A percentile compares a stretch with the other conserved stretches of the same genome.
phyloP scores from a whole-genome alignment of 2,329 filamentous ascomycete genomes.

The Fusarium agapanthi region DNA sequence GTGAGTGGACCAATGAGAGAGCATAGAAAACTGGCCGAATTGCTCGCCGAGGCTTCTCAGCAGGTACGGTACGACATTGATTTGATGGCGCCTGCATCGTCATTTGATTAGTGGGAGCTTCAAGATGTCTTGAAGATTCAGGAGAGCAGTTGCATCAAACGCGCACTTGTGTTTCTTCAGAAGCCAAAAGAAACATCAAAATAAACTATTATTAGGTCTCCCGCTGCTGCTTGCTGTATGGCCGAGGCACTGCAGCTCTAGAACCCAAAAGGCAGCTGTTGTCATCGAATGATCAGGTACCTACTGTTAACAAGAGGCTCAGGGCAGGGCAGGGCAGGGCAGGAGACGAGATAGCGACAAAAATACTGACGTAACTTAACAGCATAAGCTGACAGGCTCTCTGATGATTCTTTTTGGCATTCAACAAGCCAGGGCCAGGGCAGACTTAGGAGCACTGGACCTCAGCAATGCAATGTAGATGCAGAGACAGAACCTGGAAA shows the following conservation, averaged over 20 bases:
- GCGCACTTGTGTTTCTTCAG: not conserved
- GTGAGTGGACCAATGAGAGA: conserved; percentile 15
- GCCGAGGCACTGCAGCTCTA: conserved; percentile 8
- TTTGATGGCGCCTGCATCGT: conserved; percentile 17
- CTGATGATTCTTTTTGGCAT: not conserved
- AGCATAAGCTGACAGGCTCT: not conserved
- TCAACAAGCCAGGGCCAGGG: not conserved
- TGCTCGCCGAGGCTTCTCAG: conserved; percentile 5
- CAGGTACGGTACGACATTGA: conserved; percentile 27
- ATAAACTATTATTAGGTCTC: conserved; percentile 8
- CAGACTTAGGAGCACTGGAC: not conserved
- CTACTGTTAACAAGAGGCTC: conserved; percentile 8
- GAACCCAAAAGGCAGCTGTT: conserved; percentile 22
- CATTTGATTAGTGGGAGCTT: conserved; percentile 15
- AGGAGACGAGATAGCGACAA: not conserved
- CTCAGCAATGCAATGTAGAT: not conserved
- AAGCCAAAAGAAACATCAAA: not conserved
- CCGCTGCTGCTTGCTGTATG: not conserved
- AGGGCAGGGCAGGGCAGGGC: not conserved
- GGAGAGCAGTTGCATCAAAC: not conserved
- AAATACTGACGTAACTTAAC: not conserved
- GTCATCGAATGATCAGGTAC: not conserved
- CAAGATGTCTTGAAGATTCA: not conserved
- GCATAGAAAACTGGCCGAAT: conserved; percentile 13
- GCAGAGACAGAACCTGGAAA: not conserved